Evolutionary conservation across 306 rosid species (phyloP).

Genomic region (Citrullus colocynthis): DNA sequence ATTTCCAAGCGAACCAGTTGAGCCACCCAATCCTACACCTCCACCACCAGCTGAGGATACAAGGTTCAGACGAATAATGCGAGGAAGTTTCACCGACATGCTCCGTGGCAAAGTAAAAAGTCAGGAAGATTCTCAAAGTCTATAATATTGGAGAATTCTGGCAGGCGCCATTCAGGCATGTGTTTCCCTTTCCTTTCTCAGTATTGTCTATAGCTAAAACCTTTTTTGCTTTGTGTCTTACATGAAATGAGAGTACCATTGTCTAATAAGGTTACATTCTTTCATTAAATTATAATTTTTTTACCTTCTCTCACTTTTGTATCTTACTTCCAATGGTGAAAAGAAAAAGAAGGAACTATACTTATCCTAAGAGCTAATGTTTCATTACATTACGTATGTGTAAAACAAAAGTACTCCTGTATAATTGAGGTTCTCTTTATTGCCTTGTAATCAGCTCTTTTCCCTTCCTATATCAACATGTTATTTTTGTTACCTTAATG

Average conservation of each 20-base stretch:
- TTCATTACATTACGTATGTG: neutral
- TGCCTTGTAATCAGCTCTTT: neutral
- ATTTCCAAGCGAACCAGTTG: constrained; percentile 22
- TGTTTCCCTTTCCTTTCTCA: neutral
- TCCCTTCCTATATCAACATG: neutral
- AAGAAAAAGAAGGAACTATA: neutral
- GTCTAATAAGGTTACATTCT: constrained; percentile 3
- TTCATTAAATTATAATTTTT: neutral
- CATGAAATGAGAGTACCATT: neutral
- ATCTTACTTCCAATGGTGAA: neutral
- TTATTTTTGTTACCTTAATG: neutral
- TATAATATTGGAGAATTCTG: constrained; percentile 14
- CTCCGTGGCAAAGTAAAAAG: constrained; percentile 63
- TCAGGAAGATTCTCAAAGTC: constrained; percentile 48
- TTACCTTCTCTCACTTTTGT: neutral
- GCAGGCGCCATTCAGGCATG: neutral
- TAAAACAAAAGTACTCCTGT: neutral
- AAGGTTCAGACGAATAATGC: constrained; percentile 82
- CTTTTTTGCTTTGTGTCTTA: neutral
- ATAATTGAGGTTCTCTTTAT: neutral
- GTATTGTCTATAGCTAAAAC: neutral
- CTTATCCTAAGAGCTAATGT: neutral
- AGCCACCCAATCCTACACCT: constrained; percentile 30
- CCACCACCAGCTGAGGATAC: constrained; percentile 53
- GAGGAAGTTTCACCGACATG: constrained; percentile 86